Base-by-base conservation (phyloP, 2,329 filamentous ascomycete species). In the Colletotrichum lini region DNA sequence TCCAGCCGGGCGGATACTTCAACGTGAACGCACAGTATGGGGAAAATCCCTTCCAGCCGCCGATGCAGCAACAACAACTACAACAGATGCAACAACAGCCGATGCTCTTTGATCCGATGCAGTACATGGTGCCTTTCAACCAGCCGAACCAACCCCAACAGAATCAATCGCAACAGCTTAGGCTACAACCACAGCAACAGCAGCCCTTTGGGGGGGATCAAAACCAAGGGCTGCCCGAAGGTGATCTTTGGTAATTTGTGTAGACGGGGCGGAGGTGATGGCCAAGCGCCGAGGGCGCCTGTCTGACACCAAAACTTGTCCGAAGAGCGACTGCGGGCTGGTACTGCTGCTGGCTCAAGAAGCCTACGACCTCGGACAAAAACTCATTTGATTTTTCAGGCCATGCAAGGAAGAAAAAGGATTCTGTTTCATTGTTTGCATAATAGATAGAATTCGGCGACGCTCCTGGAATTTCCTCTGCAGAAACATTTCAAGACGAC, bases 21-120 rank as follows among this genome's bases (percentile, higher is more conserved):
- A 57, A 57, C 18, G 38, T 57, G 7, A 12, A 42, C n/a, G 38
- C 54, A 8, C 54, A 57, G n/a, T 57, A 23, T 7, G 54, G 54
- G 10, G 54, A 57, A 13, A 57, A 42, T 18, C 54, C 54, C 7
- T 62, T 62, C 47, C 59, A 62, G 45, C 45, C 45, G 16, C 59
- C 59, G 47, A 8, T 21, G 12, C 45, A 60, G 23, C 57, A 60
- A 30, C 42, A 47, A 6, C 44, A 49, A 30, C 42, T 21, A 3
- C 21, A 58, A 7, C 56, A 58, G 21, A 8, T 8, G 8, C 30
- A 35, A 35, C 30, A 35, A 35, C 30, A 35, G 30, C 30, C 30
- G 35, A 38, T 38, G 8, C 35, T 38, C 9, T 38, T 38, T 38
- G 9, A 38, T 10, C 40, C 16, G 21, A 26, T 21, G 5, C 56